Evolutionary conservation across 495 filamentous ascomycete genomes (phyloP).

Genomic region (Xylaria longipes): DNA sequence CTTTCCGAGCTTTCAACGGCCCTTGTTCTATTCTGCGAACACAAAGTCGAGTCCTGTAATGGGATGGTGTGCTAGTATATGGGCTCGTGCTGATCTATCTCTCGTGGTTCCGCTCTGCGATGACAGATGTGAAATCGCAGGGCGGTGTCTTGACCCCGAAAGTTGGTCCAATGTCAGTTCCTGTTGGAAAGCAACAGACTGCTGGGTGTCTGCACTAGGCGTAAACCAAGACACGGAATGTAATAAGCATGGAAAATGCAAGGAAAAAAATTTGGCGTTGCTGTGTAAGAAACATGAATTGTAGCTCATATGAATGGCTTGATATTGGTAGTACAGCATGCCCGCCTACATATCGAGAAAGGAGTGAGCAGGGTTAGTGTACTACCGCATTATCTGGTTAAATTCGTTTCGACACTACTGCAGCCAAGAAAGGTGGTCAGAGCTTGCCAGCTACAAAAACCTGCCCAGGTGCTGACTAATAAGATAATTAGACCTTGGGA

Average conservation of each 20-base stretch:
- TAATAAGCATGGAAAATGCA: slow-evolving; percentile 20
- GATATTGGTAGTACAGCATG: neutral
- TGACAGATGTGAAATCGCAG: neutral
- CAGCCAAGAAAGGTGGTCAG: no score
- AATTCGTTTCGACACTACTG: no score
- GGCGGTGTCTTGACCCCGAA: neutral
- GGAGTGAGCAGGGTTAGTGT: neutral
- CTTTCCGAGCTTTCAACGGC: slow-evolving; percentile 20
- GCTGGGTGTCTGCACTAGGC: neutral
- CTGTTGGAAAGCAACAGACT: neutral
- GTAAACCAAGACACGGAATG: neutral
- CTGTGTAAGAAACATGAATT: neutral
- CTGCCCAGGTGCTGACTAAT: no score
- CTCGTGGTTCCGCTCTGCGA: neutral
- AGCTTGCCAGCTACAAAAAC: no score
- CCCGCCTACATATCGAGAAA: neutral
- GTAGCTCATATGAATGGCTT: neutral
- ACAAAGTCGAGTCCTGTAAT: neutral
- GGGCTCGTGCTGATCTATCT: neutral
- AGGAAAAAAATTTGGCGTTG: neutral
- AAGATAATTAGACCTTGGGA: no score
- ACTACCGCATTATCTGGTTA: no score
- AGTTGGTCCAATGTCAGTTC: neutral
- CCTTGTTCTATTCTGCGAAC: slow-evolving; percentile 5
- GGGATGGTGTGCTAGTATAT: neutral